Percentiles rank a stretch among this genome's conserved stretches.
These are phyloP conservation scores for Flaveria linearis DNA, from an alignment of 129 eudicot genomes.

Conservation along the genomic window DNA sequence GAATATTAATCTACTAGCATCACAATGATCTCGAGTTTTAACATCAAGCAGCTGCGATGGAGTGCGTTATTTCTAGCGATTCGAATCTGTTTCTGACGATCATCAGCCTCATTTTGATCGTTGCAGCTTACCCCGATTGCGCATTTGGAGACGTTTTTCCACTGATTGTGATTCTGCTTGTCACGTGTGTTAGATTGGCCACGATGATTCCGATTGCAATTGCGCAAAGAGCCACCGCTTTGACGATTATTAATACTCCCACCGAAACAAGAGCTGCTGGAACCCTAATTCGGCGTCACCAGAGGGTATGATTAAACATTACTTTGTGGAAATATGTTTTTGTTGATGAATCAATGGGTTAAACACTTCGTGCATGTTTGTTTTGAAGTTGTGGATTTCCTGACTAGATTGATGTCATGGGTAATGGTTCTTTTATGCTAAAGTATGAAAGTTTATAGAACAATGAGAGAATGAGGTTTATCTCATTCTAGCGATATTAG, in stretches of 20 bases:
- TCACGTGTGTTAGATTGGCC: conserved; percentile 38
- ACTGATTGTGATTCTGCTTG: conserved; percentile 25
- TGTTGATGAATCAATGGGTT: conserved; percentile 9
- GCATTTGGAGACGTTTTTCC: conserved; percentile 31
- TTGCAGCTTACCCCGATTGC: conserved; percentile 31
- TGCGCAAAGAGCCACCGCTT: conserved; percentile 54
- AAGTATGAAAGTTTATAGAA: neutral
- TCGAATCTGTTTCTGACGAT: conserved; percentile 38
- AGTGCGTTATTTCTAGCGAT: conserved; percentile 40
- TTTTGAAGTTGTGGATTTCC: neutral
- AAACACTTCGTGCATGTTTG: conserved; percentile 18
- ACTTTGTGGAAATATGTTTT: neutral
- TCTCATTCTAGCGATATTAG: neutral
- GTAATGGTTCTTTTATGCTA: neutral
- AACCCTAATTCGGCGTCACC: conserved; percentile 47
- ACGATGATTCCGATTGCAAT: conserved; percentile 58
- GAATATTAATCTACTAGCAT: conserved; percentile 10
- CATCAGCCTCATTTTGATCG: conserved; percentile 28
- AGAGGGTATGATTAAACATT: conserved; percentile 39
- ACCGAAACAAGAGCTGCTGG: conserved; percentile 38
- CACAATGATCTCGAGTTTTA: conserved; percentile 28
- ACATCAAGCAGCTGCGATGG: conserved; percentile 51
- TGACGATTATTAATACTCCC: conserved; percentile 38
- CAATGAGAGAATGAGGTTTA: neutral
- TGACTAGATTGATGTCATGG: neutral